Evolutionary conservation across 2,329 filamentous ascomycete genomes (phyloP), one percentile per base, ranked within the genome.

Genomic region (Pseudofabraea citricarpa): DNA sequence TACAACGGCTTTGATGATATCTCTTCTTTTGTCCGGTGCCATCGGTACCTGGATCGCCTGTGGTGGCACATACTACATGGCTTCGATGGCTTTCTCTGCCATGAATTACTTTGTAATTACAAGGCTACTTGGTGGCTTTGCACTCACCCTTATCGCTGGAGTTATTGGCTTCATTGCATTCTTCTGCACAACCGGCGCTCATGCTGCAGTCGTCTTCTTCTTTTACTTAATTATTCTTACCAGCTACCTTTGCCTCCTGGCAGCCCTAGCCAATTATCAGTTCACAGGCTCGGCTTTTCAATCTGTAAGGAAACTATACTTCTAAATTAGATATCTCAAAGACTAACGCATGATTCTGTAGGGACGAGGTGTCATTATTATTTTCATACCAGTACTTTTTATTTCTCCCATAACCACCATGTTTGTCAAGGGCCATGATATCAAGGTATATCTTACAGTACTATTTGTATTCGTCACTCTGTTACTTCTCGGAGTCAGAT

Each of bases 1-100:
- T 1, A 64, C 60, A 13, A 69, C 72, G 40, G 79, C 75, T 2
- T 59, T 83, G 31, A 73, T 83, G 66, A 73, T 77, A 10, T 74
- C 77, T 2, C 64, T 82, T 6, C 60, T 83, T 10, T 63, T 82
- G 19, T 79, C 76, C 6, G 77, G 78, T 31, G 79, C 73, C 5
- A 74, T 81, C 36, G 78, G 77, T 19, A 79, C 77, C 6, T 82
- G 77, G 77, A 79, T 82, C 31, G 76, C 76, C 6, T 78, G 75
- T 44, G 76, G 76, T 21, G 79, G 79, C 2, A 77, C 75, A 23
- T 83, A 81, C 58, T 83, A 83, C 50, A 68, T 82, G 27, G 67
- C 72, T 31, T 73, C 70, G 0, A 74, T 75, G 71, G 73, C 74
- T 2, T 77, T 76, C 48, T 50, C 48, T 8, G 67, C 64, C 37